Evolutionary conservation across 805 yeast species (phyloP).

Genomic region (Pichia pseudocactophila): DNA sequence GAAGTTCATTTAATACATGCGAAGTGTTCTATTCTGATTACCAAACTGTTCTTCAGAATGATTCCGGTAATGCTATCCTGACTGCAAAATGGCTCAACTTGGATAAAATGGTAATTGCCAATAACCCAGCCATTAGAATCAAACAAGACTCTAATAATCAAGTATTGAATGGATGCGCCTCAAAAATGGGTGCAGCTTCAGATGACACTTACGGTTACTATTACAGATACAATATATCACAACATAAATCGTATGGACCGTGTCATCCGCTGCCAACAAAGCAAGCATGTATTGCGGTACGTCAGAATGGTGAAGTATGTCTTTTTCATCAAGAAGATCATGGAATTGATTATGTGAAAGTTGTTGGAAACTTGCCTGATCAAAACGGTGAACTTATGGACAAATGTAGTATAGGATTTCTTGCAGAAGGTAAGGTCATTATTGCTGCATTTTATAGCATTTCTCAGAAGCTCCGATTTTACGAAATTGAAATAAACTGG

Average conservation of each 20-base stretch:
- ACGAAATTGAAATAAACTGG: constrained; percentile 43
- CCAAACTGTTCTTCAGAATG: constrained; percentile 16
- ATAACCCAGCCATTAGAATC: constrained; percentile 45
- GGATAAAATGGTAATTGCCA: constrained; percentile 57
- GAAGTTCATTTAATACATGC: constrained; percentile 28
- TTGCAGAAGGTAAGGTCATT: constrained; percentile 37
- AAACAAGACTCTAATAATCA: constrained; percentile 20
- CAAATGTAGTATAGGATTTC: constrained; percentile 44
- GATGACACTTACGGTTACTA: constrained; percentile 26
- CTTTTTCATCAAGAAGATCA: constrained; percentile 60
- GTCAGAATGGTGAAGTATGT: constrained; percentile 52
- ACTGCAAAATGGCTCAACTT: constrained; percentile 65
- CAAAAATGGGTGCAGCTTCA: constrained; percentile 28
- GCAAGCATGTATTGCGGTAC: constrained; percentile 60
- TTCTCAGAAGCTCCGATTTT: constrained; percentile 33
- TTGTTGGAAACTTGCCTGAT: constrained; percentile 23
- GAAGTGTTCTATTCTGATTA: constrained; percentile 42
- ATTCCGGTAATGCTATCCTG: constrained; percentile 28
- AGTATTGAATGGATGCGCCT: constrained; percentile 29
- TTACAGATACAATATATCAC: constrained; percentile 50
- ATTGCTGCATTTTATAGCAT: constrained; percentile 34
- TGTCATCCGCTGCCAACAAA: constrained; percentile 61
- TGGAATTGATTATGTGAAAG: constrained; percentile 46
- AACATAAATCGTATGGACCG: constrained; percentile 50
- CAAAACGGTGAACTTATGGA: constrained; percentile 22